phyloP scores from a whole-genome alignment of 2,329 filamentous ascomycete genomes.

The Capronia epimyces region DNA sequence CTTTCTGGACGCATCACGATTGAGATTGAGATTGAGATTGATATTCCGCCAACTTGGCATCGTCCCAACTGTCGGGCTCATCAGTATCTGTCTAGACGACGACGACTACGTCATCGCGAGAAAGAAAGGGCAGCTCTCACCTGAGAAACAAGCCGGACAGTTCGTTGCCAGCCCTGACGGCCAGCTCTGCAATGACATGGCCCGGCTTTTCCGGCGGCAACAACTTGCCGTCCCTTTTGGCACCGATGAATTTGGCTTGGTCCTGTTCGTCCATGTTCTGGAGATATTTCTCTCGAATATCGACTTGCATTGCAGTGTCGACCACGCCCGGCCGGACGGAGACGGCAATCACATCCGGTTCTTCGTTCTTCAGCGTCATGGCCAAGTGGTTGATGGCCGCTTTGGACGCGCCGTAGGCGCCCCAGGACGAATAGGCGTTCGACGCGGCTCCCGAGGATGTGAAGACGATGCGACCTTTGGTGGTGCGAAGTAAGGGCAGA shows the following conservation, averaged over 20 bases:
- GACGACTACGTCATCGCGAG: too few relatives aligned
- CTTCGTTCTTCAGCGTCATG: slow-evolving; percentile 67
- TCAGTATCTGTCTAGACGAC: slow-evolving; percentile 3
- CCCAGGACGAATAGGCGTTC: slow-evolving; percentile 66
- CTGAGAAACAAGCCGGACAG: slow-evolving; percentile 69
- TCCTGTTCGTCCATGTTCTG: slow-evolving; percentile 55
- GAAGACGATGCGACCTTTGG: slow-evolving; percentile 67
- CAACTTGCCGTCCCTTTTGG: slow-evolving; percentile 65
- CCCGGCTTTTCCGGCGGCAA: slow-evolving; percentile 80
- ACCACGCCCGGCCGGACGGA: slow-evolving; percentile 73
- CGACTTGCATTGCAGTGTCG: slow-evolving; percentile 85
- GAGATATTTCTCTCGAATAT: slow-evolving; percentile 67
- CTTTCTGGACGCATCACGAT: too few relatives aligned
- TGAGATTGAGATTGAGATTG: slow-evolving; percentile 14
- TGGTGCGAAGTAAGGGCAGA: slow-evolving; percentile 62
- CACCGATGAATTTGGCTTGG: slow-evolving; percentile 59
- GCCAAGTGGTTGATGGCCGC: slow-evolving; percentile 77
- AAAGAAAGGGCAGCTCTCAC: slow-evolving; percentile 3
- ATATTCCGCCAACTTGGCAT: slow-evolving; percentile 24
- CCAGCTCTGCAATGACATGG: slow-evolving; percentile 75
- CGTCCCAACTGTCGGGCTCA: slow-evolving; percentile 25
- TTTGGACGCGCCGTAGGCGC: slow-evolving; percentile 75
- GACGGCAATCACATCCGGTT: slow-evolving; percentile 67
- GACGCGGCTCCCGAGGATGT: slow-evolving; percentile 72
- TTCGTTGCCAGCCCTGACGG: slow-evolving; percentile 57